phyloP scores from a whole-genome alignment of 257 asterid species.

The Coffea canephora region DNA sequence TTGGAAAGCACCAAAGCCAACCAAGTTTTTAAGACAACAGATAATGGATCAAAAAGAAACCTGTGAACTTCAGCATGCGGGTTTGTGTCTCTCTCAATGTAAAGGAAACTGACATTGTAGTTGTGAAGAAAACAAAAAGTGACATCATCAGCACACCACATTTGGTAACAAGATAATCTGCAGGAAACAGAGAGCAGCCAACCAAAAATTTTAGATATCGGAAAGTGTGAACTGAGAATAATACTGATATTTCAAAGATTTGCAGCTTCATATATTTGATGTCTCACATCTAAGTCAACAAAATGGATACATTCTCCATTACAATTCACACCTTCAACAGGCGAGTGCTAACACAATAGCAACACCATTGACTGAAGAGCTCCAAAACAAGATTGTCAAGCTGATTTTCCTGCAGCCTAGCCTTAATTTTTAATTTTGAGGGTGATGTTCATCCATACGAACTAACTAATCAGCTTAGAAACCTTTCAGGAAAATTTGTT shows the following conservation, averaged over 20 bases:
- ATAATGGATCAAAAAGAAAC: constrained; percentile 36
- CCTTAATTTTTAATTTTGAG: not conserved
- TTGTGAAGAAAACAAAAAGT: constrained; percentile 97
- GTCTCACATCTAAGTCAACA: not conserved
- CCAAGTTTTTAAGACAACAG: not conserved
- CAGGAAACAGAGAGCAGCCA: constrained; percentile 33
- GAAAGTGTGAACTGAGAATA: not conserved
- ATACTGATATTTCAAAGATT: not conserved
- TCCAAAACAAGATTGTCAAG: not conserved
- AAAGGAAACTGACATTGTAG: constrained; percentile 99
- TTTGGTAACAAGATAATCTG: constrained; percentile 97
- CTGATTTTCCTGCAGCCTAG: not conserved
- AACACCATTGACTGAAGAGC: not conserved
- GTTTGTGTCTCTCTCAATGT: constrained; percentile 98
- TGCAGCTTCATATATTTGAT: not conserved
- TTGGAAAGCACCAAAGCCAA: not conserved
- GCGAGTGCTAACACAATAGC: not conserved
- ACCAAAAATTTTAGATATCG: constrained; percentile 5
- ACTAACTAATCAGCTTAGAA: not conserved
- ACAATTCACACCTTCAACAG: not conserved
- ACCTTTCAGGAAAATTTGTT: not conserved
- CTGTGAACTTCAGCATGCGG: constrained; percentile 99
- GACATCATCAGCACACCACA: constrained; percentile 99
- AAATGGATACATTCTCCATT: not conserved
- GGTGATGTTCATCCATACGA: not conserved